phyloP scores from a whole-genome alignment of 208 protist genomes.

The Phytomonas sp. region DNA sequence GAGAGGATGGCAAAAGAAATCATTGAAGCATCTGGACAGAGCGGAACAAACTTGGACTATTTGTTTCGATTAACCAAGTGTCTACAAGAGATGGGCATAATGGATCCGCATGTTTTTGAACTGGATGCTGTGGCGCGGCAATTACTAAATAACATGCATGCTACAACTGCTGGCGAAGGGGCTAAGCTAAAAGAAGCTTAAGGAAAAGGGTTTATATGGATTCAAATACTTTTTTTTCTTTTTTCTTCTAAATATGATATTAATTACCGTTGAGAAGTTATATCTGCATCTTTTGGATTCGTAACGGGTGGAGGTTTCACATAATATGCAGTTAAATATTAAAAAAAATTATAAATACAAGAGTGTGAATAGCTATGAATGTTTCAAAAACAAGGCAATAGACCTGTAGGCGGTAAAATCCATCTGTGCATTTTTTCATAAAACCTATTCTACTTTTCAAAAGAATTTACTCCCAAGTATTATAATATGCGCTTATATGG shows the following conservation, averaged over 20 bases:
- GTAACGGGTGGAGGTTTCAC: background rate
- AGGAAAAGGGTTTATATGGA: constrained; percentile 5
- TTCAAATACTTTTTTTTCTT: constrained; percentile 10
- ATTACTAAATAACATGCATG: constrained; percentile 13
- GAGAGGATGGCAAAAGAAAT: constrained; percentile 63
- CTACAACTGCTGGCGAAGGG: background rate
- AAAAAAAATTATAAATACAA: background rate
- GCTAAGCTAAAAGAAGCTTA: background rate
- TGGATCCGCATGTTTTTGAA: constrained; percentile 70
- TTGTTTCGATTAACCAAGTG: constrained; percentile 46
- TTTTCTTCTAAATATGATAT: constrained; percentile 7
- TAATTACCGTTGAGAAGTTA: background rate
- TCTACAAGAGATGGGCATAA: constrained; percentile 39
- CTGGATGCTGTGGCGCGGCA: constrained; percentile 30
- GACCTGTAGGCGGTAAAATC: too few relatives aligned
- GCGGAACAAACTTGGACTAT: constrained; percentile 72
- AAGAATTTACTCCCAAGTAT: constrained; percentile 4
- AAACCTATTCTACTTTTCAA: too few relatives aligned
- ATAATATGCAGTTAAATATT: background rate
- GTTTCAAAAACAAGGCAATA: too few relatives aligned
- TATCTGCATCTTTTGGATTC: background rate
- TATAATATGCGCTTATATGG: constrained; percentile 1
- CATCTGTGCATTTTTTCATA: too few relatives aligned
- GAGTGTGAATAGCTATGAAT: too few relatives aligned
- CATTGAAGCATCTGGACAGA: constrained; percentile 32